A percentile compares a stretch with the other conserved stretches of the same genome.
Evolutionary conservation across 192 early-diverging fungal genomes (phyloP).

Genomic region (Rhizophagus prolifer): DNA sequence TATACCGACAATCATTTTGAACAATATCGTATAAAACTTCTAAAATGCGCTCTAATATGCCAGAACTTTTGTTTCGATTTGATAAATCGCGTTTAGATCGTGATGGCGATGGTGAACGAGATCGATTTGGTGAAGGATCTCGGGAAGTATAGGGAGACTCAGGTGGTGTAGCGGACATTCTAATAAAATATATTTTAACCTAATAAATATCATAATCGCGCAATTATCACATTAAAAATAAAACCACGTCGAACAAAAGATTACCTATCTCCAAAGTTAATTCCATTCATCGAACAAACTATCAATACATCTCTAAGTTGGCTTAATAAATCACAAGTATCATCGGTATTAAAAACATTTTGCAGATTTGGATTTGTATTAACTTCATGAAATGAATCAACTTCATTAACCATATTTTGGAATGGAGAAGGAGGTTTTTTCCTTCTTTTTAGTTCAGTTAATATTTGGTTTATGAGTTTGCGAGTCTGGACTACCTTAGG

Average conservation of each 20-base stretch:
- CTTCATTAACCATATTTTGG: not conserved
- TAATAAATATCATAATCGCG: not conserved
- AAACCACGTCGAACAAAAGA: not conserved
- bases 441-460: slow-evolving; percentile 24
- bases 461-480: slow-evolving; percentile 22
- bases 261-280: slow-evolving; percentile 26
- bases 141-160: slow-evolving; percentile 24
- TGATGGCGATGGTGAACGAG: slow-evolving; percentile 19
- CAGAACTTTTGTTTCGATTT: not conserved
- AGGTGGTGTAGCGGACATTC: slow-evolving; percentile 14
- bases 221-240: not conserved
- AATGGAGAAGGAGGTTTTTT: slow-evolving; percentile 27
- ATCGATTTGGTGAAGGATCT: slow-evolving; percentile 24
- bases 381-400: not conserved
- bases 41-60: slow-evolving; percentile 42
- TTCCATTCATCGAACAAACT: slow-evolving; percentile 18
- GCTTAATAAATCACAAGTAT: slow-evolving; percentile 26
- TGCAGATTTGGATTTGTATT: not conserved
- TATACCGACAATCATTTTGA: slow-evolving; percentile 57
- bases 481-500: slow-evolving; percentile 25
- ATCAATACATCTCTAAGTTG: slow-evolving; percentile 25
- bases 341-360: slow-evolving; percentile 18
- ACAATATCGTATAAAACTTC: slow-evolving; percentile 49
- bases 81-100: not conserved
- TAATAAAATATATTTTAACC: not conserved